Evolutionary conservation across 169 alveolate genomes (phyloP), one percentile per base, ranked within the genome.

Genomic region (Eimeria brunetti): DNA sequence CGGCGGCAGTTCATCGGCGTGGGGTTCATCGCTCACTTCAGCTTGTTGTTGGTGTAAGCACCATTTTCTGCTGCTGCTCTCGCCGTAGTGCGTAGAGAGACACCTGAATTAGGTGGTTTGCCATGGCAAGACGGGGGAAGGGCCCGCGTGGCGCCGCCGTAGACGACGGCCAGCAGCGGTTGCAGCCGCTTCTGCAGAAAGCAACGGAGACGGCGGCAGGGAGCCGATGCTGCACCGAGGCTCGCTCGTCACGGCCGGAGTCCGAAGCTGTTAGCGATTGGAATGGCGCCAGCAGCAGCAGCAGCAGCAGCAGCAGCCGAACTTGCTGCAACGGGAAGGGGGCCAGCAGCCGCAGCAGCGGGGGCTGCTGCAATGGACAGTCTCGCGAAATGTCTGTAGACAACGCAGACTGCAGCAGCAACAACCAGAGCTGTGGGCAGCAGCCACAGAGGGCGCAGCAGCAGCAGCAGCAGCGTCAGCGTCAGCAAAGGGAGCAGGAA

Each of bases 51-150:
- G 33, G 33, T 64, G 12, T 38, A 58, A 44, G 18, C 83, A 62
- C 62, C 60, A 41, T 49, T 41, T 86, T 51, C 84, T 86, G 78
- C 93, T 41, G 83, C 62, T 62, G 81, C 53, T 38, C 49, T 60
- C 7, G 83, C 93, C 81, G 83, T 60, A 27, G 71, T 36, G 12
- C 14, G 41, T 36, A 62, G 83, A 38, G 46, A 58, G 78, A 38
- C 78, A 64, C 83, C 64, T 36, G 64, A 62, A 27, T 1, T 24
- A 46, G 83, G 44, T 27, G 44, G 33, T 38, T 8, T 24, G 93
- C 93, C 81, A 64, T 64, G 81, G 81, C 93, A 86, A 64, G 93
- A 33, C 58, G 81, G 53, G 93, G 83, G 81, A 86, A 60, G 81
- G 93, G 93, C 64, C 44, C 81, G 83, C 81, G 93, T n/a, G 60